Conservation (phyloP, 2,329 filamentous ascomycete species). For the Neophaeococcomyces aloes region DNA sequence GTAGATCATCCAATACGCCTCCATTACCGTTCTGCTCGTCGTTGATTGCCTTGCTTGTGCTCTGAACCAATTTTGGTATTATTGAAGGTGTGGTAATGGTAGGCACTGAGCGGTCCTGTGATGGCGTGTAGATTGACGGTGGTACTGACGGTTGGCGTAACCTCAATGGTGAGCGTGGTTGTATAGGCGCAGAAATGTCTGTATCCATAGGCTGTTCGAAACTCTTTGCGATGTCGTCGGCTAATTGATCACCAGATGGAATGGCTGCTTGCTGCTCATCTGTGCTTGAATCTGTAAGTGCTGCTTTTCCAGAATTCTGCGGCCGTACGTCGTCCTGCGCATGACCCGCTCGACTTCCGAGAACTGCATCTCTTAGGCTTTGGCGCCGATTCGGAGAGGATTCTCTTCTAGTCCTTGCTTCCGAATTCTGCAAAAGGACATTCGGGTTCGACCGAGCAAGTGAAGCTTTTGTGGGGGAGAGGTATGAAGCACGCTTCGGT, state of each 20-base stretch:
- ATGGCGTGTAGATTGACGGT: background rate
- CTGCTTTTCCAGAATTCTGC: background rate
- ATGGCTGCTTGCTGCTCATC: background rate
- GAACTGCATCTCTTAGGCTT: constrained; percentile 1
- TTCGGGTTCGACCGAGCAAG: constrained; percentile 21
- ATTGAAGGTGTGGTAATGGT: constrained; percentile 6
- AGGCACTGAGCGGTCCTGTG: background rate
- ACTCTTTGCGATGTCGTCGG: background rate
- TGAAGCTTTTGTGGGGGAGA: constrained; percentile 22
- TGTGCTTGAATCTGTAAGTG: background rate
- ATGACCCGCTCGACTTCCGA: constrained; percentile 1
- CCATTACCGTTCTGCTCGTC: background rate
- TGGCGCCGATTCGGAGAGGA: constrained; percentile 5
- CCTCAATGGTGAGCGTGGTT: background rate
- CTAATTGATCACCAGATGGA: background rate
- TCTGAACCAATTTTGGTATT: constrained; percentile 15
- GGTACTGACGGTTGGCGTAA: background rate
- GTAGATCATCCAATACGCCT: constrained; percentile 18
- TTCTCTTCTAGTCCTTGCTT: constrained; percentile 6
- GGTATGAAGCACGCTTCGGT: constrained; percentile 19
- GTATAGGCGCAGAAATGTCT: background rate
- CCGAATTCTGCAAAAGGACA: constrained; percentile 12
- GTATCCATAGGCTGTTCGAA: background rate
- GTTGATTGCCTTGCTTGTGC: constrained; percentile 1
- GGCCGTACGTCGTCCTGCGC: background rate